Evolutionary conservation across 164 flowering plant genomes (phyloP).

Genomic region (Vitis cinerea): DNA sequence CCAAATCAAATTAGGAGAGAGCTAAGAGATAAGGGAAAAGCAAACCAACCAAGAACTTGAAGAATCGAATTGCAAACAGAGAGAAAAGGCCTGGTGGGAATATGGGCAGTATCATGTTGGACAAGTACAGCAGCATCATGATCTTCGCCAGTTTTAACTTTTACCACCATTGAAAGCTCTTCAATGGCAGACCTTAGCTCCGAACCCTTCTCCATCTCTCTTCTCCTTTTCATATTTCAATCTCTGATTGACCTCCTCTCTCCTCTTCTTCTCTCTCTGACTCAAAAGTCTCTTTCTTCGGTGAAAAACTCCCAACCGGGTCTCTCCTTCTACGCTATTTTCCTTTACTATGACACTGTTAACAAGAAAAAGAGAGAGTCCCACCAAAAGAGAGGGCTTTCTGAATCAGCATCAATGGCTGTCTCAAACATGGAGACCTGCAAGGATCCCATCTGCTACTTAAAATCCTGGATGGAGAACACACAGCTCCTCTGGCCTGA

Average conservation of each 20-base stretch:
- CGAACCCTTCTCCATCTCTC: conserved; percentile 44
- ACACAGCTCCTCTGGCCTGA: no score
- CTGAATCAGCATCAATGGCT: no score
- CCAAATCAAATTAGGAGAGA: background rate
- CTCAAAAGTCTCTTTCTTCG: no score
- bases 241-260: background rate
- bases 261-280: background rate
- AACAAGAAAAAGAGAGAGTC: no score
- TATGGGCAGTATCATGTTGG: conserved; percentile 19
- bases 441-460: no score
- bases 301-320: no score
- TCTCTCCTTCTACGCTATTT: no score
- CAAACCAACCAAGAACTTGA: conserved; percentile 70
- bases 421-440: no score
- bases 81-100: conserved; percentile 63
- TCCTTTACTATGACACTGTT: no score
- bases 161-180: conserved; percentile 46
- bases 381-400: no score
- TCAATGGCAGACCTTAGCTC: conserved; percentile 61
- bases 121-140: conserved; percentile 15
- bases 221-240: conserved; percentile 45
- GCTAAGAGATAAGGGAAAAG: conserved; percentile 2
- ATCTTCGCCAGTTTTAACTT: conserved; percentile 19
- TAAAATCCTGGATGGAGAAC: no score
- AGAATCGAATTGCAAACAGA: conserved; percentile 55